These are phyloP conservation scores for Calocybe cyanea DNA, from an alignment of 768 basidiomycete species.

Conservation along the genomic window DNA sequence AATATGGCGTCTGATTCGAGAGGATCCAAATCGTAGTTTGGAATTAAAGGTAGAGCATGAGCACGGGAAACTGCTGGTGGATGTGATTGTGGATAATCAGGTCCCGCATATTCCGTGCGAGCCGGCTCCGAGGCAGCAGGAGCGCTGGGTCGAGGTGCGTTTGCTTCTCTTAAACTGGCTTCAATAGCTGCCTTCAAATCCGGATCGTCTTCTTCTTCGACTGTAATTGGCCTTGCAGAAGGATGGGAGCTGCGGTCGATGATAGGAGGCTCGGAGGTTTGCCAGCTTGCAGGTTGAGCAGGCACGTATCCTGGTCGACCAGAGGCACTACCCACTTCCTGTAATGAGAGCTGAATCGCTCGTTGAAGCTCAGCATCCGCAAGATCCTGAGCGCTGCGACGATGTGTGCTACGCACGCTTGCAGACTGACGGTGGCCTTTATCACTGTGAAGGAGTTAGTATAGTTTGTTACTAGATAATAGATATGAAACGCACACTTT, in stretches of 20 bases:
- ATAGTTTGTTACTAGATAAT: not conserved
- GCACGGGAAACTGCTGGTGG: constrained; percentile 31
- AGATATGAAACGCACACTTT: constrained; percentile 38
- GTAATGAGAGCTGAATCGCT: constrained; percentile 87
- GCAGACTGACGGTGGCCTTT: constrained; percentile 53
- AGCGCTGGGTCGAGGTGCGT: constrained; percentile 74
- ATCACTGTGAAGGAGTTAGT: constrained; percentile 24
- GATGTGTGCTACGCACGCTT: constrained; percentile 51
- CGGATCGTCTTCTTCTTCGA: constrained; percentile 83
- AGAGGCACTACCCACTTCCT: constrained; percentile 59
- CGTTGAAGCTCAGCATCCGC: constrained; percentile 88
- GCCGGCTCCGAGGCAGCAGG: constrained; percentile 59
- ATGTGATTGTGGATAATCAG: constrained; percentile 46
- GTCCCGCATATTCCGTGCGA: constrained; percentile 36
- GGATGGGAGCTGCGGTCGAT: constrained; percentile 51
- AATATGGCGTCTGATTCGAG: constrained; percentile 83
- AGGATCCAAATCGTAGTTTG: constrained; percentile 78
- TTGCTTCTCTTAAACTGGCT: constrained; percentile 85
- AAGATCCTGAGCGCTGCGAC: constrained; percentile 54
- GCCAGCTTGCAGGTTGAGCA: constrained; percentile 53
- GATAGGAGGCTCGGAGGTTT: constrained; percentile 68
- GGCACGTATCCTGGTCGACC: constrained; percentile 69
- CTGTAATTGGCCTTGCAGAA: constrained; percentile 22
- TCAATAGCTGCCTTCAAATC: constrained; percentile 93
- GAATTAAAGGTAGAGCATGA: constrained; percentile 50